Percentiles rank a stretch among this genome's conserved stretches.
phyloP scores from a whole-genome alignment of 2,329 filamentous ascomycete genomes.

The Aureobasidium sp. region DNA sequence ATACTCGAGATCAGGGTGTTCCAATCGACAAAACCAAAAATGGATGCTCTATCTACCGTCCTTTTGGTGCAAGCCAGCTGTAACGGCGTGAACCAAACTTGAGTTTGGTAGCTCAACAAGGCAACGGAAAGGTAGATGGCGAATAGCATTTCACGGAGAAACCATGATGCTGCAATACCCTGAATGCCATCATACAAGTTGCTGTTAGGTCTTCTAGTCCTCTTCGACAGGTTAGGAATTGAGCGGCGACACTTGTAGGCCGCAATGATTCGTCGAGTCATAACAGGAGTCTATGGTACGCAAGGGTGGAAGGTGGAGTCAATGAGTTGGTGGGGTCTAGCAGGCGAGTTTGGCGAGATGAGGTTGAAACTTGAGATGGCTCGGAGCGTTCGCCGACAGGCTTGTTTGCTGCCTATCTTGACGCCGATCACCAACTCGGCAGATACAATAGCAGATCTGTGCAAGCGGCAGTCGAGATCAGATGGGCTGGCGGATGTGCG shows the following conservation, averaged over 20 bases:
- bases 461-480: neutral
- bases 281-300: neutral
- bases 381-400: slow-evolving; percentile 1
- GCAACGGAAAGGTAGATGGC: too few relatives aligned
- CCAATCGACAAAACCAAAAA: too few relatives aligned
- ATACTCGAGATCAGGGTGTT: too few relatives aligned
- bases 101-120: too few relatives aligned
- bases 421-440: neutral
- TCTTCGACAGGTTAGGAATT: neutral
- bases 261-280: neutral
- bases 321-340: neutral
- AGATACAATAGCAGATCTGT: slow-evolving; percentile 2
- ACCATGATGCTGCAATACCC: too few relatives aligned
- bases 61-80: too few relatives aligned
- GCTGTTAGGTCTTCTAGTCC: neutral
- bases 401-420: neutral
- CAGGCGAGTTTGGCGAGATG: neutral
- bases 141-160: too few relatives aligned
- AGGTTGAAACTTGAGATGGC: neutral
- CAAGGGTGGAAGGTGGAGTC: neutral
- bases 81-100: too few relatives aligned
- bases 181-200: too few relatives aligned
- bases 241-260: neutral
- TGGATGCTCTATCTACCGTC: too few relatives aligned
- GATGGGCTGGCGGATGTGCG: neutral